Conservation (phyloP, 805 yeast species). For the Clavispora vitiphila region DNA sequence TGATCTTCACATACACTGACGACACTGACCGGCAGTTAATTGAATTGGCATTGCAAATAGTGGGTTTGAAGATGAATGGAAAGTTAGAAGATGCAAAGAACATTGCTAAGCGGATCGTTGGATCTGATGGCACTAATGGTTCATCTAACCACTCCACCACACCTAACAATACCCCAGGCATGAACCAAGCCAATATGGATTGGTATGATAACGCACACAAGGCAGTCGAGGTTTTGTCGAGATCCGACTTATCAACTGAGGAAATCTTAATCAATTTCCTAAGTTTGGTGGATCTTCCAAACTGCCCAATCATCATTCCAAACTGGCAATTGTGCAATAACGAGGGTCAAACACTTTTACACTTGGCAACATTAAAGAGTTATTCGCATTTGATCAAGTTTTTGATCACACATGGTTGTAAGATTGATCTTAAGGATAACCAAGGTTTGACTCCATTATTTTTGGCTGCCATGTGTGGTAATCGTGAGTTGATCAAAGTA, state of each 20-base stretch:
- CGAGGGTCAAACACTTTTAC: slow-evolving; percentile 86
- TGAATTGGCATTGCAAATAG: slow-evolving; percentile 93
- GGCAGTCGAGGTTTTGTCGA: slow-evolving; percentile 44
- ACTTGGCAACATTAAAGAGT: slow-evolving; percentile 76
- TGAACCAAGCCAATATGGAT: slow-evolving; percentile 24
- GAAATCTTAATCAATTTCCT: slow-evolving; percentile 47
- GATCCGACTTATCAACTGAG: slow-evolving; percentile 43
- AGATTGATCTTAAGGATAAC: slow-evolving; percentile 66
- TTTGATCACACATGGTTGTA: slow-evolving; percentile 61
- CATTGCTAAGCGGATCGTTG: slow-evolving; percentile 87
- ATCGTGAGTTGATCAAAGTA: slow-evolving; percentile 57
- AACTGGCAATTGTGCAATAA: slow-evolving; percentile 77
- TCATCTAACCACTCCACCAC: slow-evolving; percentile 17
- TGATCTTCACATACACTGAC: slow-evolving; percentile 85
- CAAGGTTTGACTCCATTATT: slow-evolving; percentile 87
- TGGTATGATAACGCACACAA: slow-evolving; percentile 53
- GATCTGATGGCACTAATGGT: slow-evolving; percentile 38
- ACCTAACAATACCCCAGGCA: slow-evolving; percentile 8
- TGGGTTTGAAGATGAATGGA: slow-evolving; percentile 96
- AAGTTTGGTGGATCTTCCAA: slow-evolving; percentile 59
- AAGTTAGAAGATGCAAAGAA: slow-evolving; percentile 90
- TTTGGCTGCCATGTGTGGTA: slow-evolving; percentile 75
- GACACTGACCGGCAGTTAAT: slow-evolving; percentile 93
- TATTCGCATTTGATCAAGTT: slow-evolving; percentile 57
- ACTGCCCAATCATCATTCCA: slow-evolving; percentile 55